Evolutionary conservation across 352 stramenopile species (phyloP), one percentile per base, ranked within the genome.

Genomic region (Peronospora farinosa): DNA sequence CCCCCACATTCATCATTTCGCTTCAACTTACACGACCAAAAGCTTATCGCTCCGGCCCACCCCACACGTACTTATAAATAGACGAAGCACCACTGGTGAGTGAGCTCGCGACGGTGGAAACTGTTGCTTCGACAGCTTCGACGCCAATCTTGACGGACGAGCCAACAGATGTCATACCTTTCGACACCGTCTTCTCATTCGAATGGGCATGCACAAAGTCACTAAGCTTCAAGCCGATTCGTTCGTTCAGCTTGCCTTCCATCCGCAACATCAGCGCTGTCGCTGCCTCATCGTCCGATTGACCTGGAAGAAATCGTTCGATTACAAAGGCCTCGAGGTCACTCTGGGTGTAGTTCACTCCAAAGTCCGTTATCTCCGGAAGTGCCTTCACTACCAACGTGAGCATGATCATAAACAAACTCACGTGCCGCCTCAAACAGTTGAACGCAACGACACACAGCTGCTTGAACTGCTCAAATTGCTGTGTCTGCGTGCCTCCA

Each of bases 371-470:
- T 49, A 92, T 86, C 65, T 90, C 81, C 1, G 81, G 81, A 11
- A 86, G 76, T 2, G 81, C 78, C 50, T 90, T 86, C 10, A 92
- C 81, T 15, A 92, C 77, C 23, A 92, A 46, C 27, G 77, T 84
- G 12, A 93, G 64, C 78, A 93, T 86, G 48, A 91, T 88, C 72
- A 91, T 88, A 42, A 90, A 91, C 33, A 91, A 54, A 59, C 79
- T 91, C 51, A 93, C 82, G 52, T 93, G 82, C 13, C 82, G 72
- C 7, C 82, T 77, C 33, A 93, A 63, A 48, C 80, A 91, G 69
- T 93, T 93, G 60, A 91, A 93, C 11, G 82, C 82, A 35, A 90
- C 83, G 43, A 91, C 78, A 39, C 79, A 91, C n/a, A 90, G 67
- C 55, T 86, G 72, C 49, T 91, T 93, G 55, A 93, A 93, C 49